Evolutionary conservation across 352 stramenopile species (phyloP), one percentile per base, ranked within the genome.

Genomic region (Globisporangium sylvaticum): DNA sequence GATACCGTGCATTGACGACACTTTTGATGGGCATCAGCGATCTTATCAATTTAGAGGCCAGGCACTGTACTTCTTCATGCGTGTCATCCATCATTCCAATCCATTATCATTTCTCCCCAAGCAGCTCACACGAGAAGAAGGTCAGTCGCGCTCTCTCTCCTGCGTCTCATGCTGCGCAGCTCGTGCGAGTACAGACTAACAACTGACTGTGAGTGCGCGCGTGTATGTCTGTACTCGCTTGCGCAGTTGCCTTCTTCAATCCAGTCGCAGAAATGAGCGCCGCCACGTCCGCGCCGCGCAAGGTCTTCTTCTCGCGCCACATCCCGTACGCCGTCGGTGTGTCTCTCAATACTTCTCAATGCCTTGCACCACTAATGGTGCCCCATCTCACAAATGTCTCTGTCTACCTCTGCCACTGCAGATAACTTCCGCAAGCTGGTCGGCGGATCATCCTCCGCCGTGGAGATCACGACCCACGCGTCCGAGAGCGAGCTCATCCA

Each of bases 281-380:
- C 15, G 46, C 20, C 44, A 20, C 53, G 15, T 48, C 56, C 15
- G 15, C 54, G 67, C 70, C 82, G 22, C 50, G 60, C 58, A 81
- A 84, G 65, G 80, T 92, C 20, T 87, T 92, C 64, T 87, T 92
- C 71, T 87, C 84, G n/a, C 80, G 82, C 48, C 79, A 78, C 64
- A 79, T 92, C 50, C 81, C 84, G 6, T 90, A 90, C 66, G 81
- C 82, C 18, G 72, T 90, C 29, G 80, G 84, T 92, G 56, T 57
- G 73, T 67, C 42, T 20, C 9, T 61, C 27, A 4, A n/a, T n/a
- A 10, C 24, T 31, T 9, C 20, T 12, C 24, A 24, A 32, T 46
- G 2, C 48, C 29, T 34, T 37, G 31, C 31, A 32, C 6, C n/a
- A n/a, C n/a, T n/a, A n/a, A n/a, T n/a, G n/a, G n/a, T n/a, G n/a